Percentiles rank a stretch among this genome's conserved stretches.
These are phyloP conservation scores for Borovskyia barvae DNA, from an alignment of 208 protist genomes.

Conservation along the genomic window DNA sequence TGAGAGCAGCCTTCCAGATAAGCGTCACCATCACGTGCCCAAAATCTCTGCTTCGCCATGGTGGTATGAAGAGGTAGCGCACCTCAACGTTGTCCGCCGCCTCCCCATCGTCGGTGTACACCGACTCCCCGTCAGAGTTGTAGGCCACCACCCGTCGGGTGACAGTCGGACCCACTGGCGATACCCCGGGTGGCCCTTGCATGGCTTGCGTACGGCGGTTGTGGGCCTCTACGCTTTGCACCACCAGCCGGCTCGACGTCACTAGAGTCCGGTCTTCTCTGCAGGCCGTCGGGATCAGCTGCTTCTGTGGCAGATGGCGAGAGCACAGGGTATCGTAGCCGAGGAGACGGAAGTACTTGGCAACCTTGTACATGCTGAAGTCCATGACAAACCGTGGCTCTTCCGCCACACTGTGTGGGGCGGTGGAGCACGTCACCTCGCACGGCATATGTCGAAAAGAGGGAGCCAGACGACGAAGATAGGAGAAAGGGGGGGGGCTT, in stretches of 20 bases:
- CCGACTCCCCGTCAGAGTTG: constrained; percentile 72
- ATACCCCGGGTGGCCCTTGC: neutral
- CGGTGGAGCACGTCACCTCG: constrained; percentile 14
- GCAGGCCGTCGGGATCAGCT: constrained; percentile 36
- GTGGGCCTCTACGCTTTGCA: constrained; percentile 35
- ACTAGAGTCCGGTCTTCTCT: constrained; percentile 38
- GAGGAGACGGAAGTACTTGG: constrained; percentile 74
- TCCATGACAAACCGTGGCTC: constrained; percentile 63
- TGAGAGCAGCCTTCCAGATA: constrained; percentile 32
- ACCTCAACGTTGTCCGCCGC: constrained; percentile 31
- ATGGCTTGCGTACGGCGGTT: constrained; percentile 25
- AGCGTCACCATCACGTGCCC: constrained; percentile 38
- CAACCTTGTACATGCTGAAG: constrained; percentile 70
- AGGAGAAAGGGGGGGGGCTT: too few species aligned
- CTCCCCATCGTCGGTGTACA: constrained; percentile 44
- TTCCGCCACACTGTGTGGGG: constrained; percentile 12
- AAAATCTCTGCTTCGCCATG: constrained; percentile 47
- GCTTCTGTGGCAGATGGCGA: constrained; percentile 27
- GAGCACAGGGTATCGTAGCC: constrained; percentile 73
- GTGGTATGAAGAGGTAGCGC: constrained; percentile 31
- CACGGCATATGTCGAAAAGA: constrained; percentile 9
- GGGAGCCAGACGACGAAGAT: constrained; percentile 9
- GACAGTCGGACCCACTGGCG: neutral
- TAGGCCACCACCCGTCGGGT: constrained; percentile 48
- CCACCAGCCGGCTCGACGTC: constrained; percentile 45